phyloP scores from a whole-genome alignment of 2,329 filamentous ascomycete species.

The Aspergillus oerlinghausenensis region DNA sequence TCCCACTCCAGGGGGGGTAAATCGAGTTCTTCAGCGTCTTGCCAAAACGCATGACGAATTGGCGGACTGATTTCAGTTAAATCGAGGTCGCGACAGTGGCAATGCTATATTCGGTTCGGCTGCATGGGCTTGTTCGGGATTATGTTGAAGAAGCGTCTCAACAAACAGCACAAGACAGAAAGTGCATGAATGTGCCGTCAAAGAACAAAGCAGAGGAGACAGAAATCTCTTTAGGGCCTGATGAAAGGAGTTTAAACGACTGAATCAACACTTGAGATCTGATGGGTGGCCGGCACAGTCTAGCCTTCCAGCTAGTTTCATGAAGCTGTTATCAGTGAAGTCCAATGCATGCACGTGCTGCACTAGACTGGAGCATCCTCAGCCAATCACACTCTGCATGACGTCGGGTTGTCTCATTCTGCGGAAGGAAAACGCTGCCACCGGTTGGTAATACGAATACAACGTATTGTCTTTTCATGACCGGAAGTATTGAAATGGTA shows the following conservation, averaged over 20 bases:
- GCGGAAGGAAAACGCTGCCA: neutral
- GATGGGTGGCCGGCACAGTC: neutral
- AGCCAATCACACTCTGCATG: neutral
- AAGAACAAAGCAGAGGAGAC: neutral
- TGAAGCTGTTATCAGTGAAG: neutral
- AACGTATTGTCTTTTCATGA: neutral
- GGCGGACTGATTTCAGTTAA: neutral
- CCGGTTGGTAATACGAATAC: neutral
- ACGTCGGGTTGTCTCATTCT: neutral
- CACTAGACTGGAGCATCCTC: neutral
- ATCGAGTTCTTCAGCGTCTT: conserved; percentile 75
- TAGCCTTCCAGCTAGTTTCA: neutral
- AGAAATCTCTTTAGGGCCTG: neutral
- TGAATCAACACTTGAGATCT: neutral
- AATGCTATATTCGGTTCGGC: neutral
- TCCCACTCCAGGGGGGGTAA: conserved; percentile 82
- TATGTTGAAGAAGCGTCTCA: neutral
- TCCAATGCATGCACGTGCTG: conserved; percentile 3
- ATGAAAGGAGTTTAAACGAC: neutral
- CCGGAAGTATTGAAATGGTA: neutral
- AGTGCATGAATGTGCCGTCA: neutral
- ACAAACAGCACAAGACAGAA: neutral
- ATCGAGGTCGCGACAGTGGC: neutral
- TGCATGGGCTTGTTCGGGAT: neutral
- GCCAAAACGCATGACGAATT: conserved; percentile 79